Conservation (phyloP, 148 eudicot genomes). For the Diospyros kaki region DNA sequence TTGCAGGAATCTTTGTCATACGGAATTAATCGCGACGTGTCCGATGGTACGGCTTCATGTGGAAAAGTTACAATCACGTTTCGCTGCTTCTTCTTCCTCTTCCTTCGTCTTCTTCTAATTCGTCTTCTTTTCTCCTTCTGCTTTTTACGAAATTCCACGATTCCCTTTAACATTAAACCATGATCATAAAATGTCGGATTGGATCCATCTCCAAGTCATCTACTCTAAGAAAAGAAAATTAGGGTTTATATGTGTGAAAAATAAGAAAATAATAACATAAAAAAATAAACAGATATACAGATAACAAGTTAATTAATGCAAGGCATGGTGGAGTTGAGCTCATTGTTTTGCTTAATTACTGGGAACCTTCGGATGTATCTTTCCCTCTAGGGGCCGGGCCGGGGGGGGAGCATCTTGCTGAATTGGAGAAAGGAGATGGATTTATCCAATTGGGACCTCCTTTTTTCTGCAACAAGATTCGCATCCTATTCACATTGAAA, state of each 20-base stretch:
- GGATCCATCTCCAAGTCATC: too few species aligned
- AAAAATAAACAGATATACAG: too few species aligned
- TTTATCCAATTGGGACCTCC: conserved; percentile 30
- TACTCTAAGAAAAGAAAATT: too few species aligned
- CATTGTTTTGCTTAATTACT: too few species aligned
- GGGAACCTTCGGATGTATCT: conserved; percentile 13
- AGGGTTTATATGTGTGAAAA: too few species aligned
- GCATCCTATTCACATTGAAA: conserved; percentile 4
- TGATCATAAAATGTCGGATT: not conserved
- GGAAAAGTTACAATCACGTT: not conserved
- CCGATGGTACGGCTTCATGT: not conserved
- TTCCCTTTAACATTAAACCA: not conserved
- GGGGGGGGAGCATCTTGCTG: conserved; percentile 22
- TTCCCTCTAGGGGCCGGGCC: not conserved
- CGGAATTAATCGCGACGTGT: not conserved
- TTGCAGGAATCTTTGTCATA: not conserved
- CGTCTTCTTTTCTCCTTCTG: not conserved
- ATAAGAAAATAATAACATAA: too few species aligned
- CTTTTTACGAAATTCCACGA: not conserved
- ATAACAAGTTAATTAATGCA: too few species aligned
- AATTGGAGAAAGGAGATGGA: conserved; percentile 22
- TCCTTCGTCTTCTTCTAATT: too few species aligned
- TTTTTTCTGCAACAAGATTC: conserved; percentile 1
- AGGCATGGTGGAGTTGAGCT: too few species aligned
- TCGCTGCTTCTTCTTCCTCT: too few species aligned